These are phyloP conservation scores for Luzula sylvatica DNA, from an alignment of 176 grass and related monocot species.

Conservation along the genomic window DNA sequence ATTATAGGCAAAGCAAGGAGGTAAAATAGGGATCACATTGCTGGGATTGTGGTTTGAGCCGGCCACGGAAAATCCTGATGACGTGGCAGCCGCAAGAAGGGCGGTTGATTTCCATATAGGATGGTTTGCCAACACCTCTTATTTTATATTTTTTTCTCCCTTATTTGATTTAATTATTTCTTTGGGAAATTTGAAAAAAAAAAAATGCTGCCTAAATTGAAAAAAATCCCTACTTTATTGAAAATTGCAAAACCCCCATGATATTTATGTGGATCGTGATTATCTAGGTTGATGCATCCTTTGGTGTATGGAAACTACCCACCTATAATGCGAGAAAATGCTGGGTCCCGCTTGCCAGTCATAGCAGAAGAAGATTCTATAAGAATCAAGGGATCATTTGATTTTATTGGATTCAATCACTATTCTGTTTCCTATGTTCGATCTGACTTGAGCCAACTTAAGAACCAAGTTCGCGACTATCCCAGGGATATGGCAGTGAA, in stretches of 20 bases:
- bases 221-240: not conserved
- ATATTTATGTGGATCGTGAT: not conserved
- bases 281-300: constrained; percentile 54
- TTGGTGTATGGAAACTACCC: constrained; percentile 60
- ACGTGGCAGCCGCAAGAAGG: constrained; percentile 45
- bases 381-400: constrained; percentile 35
- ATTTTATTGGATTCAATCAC: constrained; percentile 75
- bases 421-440: constrained; percentile 21
- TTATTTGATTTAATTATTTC: not conserved
- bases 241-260: not conserved
- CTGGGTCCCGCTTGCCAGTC: constrained; percentile 33
- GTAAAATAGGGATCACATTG: constrained; percentile 54
- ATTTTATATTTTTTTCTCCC: not conserved
- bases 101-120: constrained; percentile 73
- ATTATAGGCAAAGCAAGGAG: constrained; percentile 38
- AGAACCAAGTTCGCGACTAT: constrained; percentile 27
- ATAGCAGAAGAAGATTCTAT: constrained; percentile 29
- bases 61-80: constrained; percentile 14
- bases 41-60: constrained; percentile 57
- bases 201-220: too few species aligned
- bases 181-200: not conserved
- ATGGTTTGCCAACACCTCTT: constrained; percentile 30
- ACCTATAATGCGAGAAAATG: constrained; percentile 41
- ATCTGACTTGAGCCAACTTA: not conserved
- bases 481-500: constrained; percentile 36